Percentiles rank a stretch among this genome's conserved stretches.
Evolutionary conservation across 306 rosid genomes (phyloP).

Genomic region (Glycine tomentella): DNA sequence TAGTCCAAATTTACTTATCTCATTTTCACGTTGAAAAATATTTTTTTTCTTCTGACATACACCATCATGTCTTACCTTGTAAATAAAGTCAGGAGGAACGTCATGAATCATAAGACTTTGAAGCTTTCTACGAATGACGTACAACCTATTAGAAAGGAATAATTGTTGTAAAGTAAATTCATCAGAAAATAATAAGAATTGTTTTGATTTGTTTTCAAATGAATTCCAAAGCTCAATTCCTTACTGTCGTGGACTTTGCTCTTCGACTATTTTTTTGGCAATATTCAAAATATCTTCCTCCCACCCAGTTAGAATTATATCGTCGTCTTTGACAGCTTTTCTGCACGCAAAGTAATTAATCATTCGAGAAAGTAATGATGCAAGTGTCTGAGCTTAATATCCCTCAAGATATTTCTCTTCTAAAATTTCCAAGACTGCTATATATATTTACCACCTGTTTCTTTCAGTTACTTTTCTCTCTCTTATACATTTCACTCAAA

Average conservation of each 20-base stretch:
- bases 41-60: too few relatives aligned
- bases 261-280: slow-evolving; percentile 66
- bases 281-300: slow-evolving; percentile 75
- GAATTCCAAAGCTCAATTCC: slow-evolving; percentile 11
- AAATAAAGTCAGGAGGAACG: slow-evolving; percentile 65
- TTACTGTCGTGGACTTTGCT: slow-evolving; percentile 90
- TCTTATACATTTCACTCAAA: too few relatives aligned
- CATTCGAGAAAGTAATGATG: too few relatives aligned
- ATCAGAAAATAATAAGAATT: background rate
- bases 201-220: too few relatives aligned
- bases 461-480: too few relatives aligned
- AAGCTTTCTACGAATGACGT: slow-evolving; percentile 71
- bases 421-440: too few relatives aligned
- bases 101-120: slow-evolving; percentile 65
- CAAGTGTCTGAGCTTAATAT: too few relatives aligned
- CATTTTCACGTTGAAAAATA: background rate
- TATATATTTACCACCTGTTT: too few relatives aligned
- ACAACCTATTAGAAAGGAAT: slow-evolving; percentile 56
- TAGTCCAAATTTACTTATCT: too few relatives aligned
- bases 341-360: too few relatives aligned
- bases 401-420: too few relatives aligned
- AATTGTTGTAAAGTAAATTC: background rate
- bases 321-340: slow-evolving; percentile 46
- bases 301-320: slow-evolving; percentile 77
- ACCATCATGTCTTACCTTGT: slow-evolving; percentile 54